Evolutionary conservation across 768 basidiomycete species (phyloP).

Genomic region (Lactarius hatsudake): DNA sequence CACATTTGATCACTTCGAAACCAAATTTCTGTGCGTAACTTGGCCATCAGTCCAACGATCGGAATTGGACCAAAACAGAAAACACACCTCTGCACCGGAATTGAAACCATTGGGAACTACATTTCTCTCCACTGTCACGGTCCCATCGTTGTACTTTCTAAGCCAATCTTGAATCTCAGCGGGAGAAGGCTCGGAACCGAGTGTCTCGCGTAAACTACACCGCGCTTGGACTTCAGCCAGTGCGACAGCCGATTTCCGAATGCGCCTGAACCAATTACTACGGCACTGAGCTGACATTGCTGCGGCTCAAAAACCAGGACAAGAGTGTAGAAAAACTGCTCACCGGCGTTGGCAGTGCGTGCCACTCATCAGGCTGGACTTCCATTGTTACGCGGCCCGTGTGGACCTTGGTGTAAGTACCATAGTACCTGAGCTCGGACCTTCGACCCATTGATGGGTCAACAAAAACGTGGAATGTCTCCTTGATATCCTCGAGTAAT

Average conservation of each 20-base stretch:
- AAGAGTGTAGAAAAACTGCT: background rate
- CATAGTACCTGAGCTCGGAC: background rate
- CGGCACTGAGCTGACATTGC: background rate
- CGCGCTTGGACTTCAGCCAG: background rate
- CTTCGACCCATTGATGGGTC: background rate
- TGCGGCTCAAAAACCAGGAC: background rate
- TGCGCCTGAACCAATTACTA: accelerated
- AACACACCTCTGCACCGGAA: conserved; percentile 11
- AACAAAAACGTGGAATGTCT: background rate
- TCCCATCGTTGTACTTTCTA: too few species aligned
- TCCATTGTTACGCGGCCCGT: too few species aligned
- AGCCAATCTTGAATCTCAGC: conserved; percentile 1
- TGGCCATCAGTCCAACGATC: background rate
- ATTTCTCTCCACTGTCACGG: accelerated
- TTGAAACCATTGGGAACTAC: background rate
- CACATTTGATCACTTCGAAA: background rate
- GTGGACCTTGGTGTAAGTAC: background rate
- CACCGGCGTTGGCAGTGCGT: background rate
- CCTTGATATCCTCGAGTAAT: background rate
- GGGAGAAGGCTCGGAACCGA: background rate
- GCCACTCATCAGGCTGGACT: background rate
- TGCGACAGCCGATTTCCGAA: accelerated
- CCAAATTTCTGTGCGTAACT: background rate
- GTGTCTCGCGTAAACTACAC: background rate
- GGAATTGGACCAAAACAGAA: background rate